Evolutionary conservation across 176 grass and related monocot genomes (phyloP).

Genomic region (Lolium perenne): DNA sequence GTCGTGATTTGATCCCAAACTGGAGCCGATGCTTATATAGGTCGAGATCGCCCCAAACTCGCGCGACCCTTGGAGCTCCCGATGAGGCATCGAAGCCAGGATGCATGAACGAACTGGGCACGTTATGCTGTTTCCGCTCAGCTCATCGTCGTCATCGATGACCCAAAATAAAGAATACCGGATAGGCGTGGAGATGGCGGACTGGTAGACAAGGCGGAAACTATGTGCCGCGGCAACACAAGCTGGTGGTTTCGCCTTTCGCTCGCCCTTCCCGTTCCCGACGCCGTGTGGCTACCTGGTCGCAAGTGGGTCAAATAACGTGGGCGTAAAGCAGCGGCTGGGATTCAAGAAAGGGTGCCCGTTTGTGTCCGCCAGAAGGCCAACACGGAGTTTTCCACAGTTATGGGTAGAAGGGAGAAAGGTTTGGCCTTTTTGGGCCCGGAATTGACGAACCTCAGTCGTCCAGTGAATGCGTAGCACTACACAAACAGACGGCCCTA

Average conservation of each 20-base stretch:
- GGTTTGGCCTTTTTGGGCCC: not conserved
- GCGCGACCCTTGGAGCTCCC: slow-evolving; percentile 34
- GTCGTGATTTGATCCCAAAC: not conserved
- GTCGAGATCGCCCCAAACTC: not conserved
- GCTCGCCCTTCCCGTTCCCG: not conserved
- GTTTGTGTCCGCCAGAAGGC: slow-evolving; percentile 13
- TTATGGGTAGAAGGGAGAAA: not conserved
- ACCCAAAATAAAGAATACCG: not conserved
- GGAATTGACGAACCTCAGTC: too few species aligned
- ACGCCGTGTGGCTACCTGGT: not conserved
- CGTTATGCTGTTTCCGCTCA: slow-evolving; percentile 23
- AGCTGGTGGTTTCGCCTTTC: not conserved
- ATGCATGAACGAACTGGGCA: not conserved
- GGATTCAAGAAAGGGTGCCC: not conserved
- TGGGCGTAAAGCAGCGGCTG: slow-evolving; percentile 42
- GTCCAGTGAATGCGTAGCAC: too few species aligned
- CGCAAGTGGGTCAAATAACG: slow-evolving; percentile 31
- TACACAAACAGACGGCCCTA: too few species aligned
- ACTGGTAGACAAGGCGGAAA: not conserved
- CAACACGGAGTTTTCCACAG: not conserved
- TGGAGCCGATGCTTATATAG: slow-evolving; percentile 34
- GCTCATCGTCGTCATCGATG: not conserved
- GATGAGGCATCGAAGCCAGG: slow-evolving; percentile 33
- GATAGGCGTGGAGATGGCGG: not conserved
- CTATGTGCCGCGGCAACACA: slow-evolving; percentile 42